Evolutionary conservation across 371 early-diverging fungal genomes (phyloP), one percentile per base, ranked within the genome.

Genomic region (Choanephora cucurbitarum): DNA sequence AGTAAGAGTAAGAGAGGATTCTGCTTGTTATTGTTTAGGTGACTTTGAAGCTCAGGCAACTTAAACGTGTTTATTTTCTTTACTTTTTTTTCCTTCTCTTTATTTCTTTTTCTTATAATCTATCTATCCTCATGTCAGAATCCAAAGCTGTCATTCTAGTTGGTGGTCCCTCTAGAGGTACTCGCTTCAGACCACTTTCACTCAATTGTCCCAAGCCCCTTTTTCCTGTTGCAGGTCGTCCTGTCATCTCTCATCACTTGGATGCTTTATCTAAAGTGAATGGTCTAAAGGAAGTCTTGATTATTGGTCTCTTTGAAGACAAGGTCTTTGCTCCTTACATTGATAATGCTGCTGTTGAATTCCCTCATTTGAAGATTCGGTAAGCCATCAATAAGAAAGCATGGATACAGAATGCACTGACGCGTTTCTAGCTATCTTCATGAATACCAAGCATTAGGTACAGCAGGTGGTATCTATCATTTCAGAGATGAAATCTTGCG

Each of bases 381-480:
- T 93, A 81, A 60, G n/a, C n/a, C n/a, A n/a, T n/a, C n/a, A n/a
- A n/a, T n/a, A n/a, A n/a, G n/a, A n/a, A n/a, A n/a, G n/a, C n/a
- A n/a, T n/a, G n/a, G n/a, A n/a, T n/a, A n/a, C n/a, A n/a, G n/a
- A n/a, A n/a, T 44, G 33, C 37, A 51, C 40, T 46, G 11, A 19
- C 42, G 45, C 34, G 44, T 28, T 28, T 28, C 8, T 62, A 93
- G 96, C 9, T 98, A 98, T 69, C 84, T 98, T 56, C 91, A 96
- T 45, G 98, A 98, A 75, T 98, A 96, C 74, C 92, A 93, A 70
- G 86, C 94, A 17, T 78, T 98, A 50, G 98, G 98, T 21, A 98
- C 98, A 18, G 98, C 94, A 44, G 98, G 98, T 60, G 97, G 97
- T 49, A 77, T 98, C 52, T 95, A 93, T 80, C 98, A 98, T 69